Percentiles rank a stretch among this genome's conserved stretches.
Evolutionary conservation across 805 yeast genomes (phyloP).

Genomic region (Cyberlindnera galapagoensis): DNA sequence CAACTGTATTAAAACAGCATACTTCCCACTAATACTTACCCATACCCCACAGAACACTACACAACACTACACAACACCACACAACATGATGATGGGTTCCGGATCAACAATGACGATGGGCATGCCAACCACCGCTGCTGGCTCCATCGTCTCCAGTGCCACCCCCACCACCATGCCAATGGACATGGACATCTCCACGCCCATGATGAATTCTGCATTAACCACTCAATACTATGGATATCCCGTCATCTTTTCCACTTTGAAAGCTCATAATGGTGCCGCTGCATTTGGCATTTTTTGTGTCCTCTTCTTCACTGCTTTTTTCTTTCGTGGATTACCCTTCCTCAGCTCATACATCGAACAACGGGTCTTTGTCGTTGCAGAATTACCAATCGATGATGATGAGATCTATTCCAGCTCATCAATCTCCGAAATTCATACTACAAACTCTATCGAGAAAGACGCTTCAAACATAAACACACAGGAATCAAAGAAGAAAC

Average conservation of each 20-base stretch:
- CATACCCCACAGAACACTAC: no score
- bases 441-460: no score
- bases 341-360: conserved; percentile 61
- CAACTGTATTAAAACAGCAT: no score
- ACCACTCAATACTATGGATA: conserved; percentile 43
- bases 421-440: no score
- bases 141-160: conserved; percentile 2
- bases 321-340: conserved; percentile 52
- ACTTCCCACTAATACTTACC: no score
- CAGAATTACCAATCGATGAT: conserved; percentile 5
- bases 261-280: conserved; percentile 48
- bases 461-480: neutral
- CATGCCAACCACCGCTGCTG: conserved; percentile 10
- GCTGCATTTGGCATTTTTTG: conserved; percentile 72
- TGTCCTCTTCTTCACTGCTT: conserved; percentile 50
- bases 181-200: conserved; percentile 28
- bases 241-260: conserved; percentile 55
- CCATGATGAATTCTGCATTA: conserved; percentile 50
- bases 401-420: conserved; percentile 2
- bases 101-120: conserved; percentile 18
- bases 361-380: conserved; percentile 41
- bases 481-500: conserved; percentile 4
- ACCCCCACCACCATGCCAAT: conserved; percentile 9
- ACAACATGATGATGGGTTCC: conserved; percentile 25
- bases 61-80: no score